Percentiles rank a stretch among this genome's conserved stretches.
Evolutionary conservation across 768 basidiomycete species (phyloP).

Genomic region (Suillus americanus): DNA sequence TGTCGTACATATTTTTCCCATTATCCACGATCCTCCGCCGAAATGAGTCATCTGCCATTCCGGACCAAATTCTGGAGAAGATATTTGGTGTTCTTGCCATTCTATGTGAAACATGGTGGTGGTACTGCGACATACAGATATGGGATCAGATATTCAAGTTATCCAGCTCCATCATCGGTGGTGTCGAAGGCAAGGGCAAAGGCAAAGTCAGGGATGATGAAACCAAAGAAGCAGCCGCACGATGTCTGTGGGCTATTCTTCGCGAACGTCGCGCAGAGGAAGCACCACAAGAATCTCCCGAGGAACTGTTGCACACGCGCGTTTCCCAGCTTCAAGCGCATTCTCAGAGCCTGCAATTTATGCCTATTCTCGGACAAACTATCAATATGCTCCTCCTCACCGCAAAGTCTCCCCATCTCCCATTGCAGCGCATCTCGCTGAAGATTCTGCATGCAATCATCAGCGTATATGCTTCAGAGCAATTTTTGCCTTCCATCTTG

Average conservation of each 20-base stretch:
- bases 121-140: conserved; percentile 64
- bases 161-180: conserved; percentile 62
- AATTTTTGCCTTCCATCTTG: conserved; percentile 66
- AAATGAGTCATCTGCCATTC: conserved; percentile 65
- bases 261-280: conserved; percentile 47
- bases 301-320: conserved; percentile 18
- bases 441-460: conserved; percentile 56
- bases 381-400: conserved; percentile 68
- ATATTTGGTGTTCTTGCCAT: conserved; percentile 57
- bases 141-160: conserved; percentile 91
- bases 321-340: conserved; percentile 42
- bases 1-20: conserved; percentile 87
- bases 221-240: conserved; percentile 71
- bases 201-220: conserved; percentile 75
- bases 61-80: conserved; percentile 78
- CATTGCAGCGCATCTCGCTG: conserved; percentile 67
- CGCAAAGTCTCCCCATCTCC: conserved; percentile 52
- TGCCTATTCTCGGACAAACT: conserved; percentile 83
- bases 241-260: conserved; percentile 65
- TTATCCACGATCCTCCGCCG: conserved; percentile 81
- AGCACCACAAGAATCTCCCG: conserved; percentile 31
- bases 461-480: conserved; percentile 43
- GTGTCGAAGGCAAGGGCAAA: conserved; percentile 68
- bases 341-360: conserved; percentile 48
- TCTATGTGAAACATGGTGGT: conserved; percentile 82